These are phyloP conservation scores for Calonectria fujianensis DNA, from an alignment of 2,329 filamentous ascomycete species.

Conservation along the genomic window DNA sequence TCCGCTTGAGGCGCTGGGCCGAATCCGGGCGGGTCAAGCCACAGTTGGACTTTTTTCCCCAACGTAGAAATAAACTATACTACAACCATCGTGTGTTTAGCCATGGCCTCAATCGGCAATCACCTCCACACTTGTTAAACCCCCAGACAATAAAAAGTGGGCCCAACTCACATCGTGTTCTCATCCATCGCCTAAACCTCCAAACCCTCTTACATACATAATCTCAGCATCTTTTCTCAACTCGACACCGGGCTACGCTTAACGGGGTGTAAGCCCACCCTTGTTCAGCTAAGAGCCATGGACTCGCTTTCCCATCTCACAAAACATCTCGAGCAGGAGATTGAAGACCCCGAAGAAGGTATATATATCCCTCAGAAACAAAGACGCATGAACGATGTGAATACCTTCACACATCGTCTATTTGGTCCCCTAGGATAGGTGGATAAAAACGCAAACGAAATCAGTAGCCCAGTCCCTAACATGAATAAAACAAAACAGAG, in stretches of 20 bases:
- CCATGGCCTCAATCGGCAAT: not conserved
- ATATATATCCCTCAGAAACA: constrained; percentile 20
- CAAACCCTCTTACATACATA: not conserved
- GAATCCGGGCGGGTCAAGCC: not conserved
- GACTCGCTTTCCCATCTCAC: constrained; percentile 51
- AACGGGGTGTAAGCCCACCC: not conserved
- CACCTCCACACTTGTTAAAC: not conserved
- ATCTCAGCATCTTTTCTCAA: not conserved
- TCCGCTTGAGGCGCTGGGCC: not conserved
- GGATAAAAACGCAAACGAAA: not conserved
- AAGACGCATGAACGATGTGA: not conserved
- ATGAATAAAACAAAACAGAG: constrained; percentile 72
- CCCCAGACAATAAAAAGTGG: constrained; percentile 13
- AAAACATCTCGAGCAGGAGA: constrained; percentile 63
- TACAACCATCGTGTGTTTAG: not conserved
- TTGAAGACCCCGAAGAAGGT: constrained; percentile 71
- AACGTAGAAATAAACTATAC: not conserved
- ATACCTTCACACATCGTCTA: constrained; percentile 14
- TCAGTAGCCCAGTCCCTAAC: not conserved
- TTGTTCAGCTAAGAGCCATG: constrained; percentile 29
- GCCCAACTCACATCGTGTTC: not conserved
- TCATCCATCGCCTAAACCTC: not conserved
- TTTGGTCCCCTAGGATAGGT: not conserved
- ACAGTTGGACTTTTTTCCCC: not conserved
- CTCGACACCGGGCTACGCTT: not conserved